Percentiles rank a stretch among this genome's conserved stretches.
These are phyloP conservation scores for Ophiostoma tasmaniense DNA, from an alignment of 2,329 filamentous ascomycete genomes.

Conservation along the genomic window DNA sequence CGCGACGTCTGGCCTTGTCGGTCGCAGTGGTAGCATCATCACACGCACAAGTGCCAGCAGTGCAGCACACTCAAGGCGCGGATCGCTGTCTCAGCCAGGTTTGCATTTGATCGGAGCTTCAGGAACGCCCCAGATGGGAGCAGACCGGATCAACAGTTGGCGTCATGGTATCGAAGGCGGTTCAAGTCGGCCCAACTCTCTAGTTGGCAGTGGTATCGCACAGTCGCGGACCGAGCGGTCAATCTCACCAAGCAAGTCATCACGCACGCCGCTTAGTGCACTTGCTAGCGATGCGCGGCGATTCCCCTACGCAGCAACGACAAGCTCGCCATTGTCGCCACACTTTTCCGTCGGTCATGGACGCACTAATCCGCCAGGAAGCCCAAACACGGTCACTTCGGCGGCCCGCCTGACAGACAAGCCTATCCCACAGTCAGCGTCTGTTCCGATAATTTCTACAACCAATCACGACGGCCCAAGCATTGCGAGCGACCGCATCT, in stretches of 20 bases:
- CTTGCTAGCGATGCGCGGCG: constrained; percentile 39
- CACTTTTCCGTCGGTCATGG: constrained; percentile 6
- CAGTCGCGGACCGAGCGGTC: constrained; percentile 45
- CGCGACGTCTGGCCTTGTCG: constrained; percentile 49
- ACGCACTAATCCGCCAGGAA: constrained; percentile 17
- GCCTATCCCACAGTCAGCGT: not conserved
- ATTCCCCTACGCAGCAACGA: constrained; percentile 32
- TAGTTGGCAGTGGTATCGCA: constrained; percentile 21
- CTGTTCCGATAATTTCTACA: not conserved
- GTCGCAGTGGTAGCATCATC: constrained; percentile 47
- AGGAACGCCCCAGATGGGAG: constrained; percentile 16
- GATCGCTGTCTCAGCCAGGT: constrained; percentile 44
- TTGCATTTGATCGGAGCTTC: not conserved
- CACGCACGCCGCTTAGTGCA: constrained; percentile 27
- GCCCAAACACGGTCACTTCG: constrained; percentile 27
- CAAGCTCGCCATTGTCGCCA: constrained; percentile 18
- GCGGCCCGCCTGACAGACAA: not conserved
- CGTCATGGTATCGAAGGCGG: constrained; percentile 53
- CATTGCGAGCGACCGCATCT: not conserved
- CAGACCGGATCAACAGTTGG: constrained; percentile 84
- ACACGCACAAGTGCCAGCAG: constrained; percentile 45
- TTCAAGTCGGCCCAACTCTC: constrained; percentile 30
- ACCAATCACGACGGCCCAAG: not conserved
- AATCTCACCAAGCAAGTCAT: constrained; percentile 43
- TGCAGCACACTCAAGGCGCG: constrained; percentile 41